Conservation (phyloP, 176 grass and related monocot genomes). For the Aegilops tauschii region DNA sequence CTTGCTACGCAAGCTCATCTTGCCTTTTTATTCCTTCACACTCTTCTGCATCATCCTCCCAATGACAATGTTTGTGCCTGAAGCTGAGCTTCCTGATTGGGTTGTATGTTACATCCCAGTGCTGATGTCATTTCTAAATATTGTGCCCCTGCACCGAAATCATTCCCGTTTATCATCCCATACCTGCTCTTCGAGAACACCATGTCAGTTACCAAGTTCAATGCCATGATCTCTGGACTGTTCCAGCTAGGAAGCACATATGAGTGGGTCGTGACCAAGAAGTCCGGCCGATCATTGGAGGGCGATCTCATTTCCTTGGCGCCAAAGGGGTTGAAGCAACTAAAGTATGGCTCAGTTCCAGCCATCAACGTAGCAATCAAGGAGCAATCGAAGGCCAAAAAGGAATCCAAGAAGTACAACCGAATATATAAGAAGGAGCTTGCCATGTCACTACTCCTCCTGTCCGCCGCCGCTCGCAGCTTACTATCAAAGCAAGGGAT, state of each 20-base stretch:
- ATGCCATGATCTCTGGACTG: slow-evolving; percentile 84
- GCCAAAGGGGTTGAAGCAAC: slow-evolving; percentile 27
- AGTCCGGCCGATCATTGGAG: slow-evolving; percentile 64
- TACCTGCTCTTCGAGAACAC: slow-evolving; percentile 97
- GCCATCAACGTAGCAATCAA: slow-evolving; percentile 23
- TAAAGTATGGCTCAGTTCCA: not conserved
- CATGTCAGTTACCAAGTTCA: slow-evolving; percentile 98
- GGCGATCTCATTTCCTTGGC: slow-evolving; percentile 38
- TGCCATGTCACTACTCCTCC: slow-evolving; percentile 66
- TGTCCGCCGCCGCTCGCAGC: slow-evolving; percentile 68
- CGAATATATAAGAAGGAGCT: slow-evolving; percentile 91
- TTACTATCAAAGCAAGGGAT: slow-evolving; percentile 83
- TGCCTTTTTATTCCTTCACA: slow-evolving; percentile 96
- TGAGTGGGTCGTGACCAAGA: slow-evolving; percentile 92
- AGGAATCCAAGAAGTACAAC: slow-evolving; percentile 56
- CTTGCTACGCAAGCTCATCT: slow-evolving; percentile 78
- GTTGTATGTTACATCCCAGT: slow-evolving; percentile 88
- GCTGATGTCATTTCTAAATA: slow-evolving; percentile 73
- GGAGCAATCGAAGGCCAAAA: slow-evolving; percentile 13
- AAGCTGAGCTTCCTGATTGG: slow-evolving; percentile 80
- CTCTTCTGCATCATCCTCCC: slow-evolving; percentile 97
- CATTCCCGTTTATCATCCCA: slow-evolving; percentile 83
- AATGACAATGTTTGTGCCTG: slow-evolving; percentile 92
- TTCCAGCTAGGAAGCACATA: slow-evolving; percentile 83
- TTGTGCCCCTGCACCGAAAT: slow-evolving; percentile 50